These are phyloP conservation scores for Picea glauca DNA, from an alignment of 75 land plant genomes.

Conservation along the genomic window DNA sequence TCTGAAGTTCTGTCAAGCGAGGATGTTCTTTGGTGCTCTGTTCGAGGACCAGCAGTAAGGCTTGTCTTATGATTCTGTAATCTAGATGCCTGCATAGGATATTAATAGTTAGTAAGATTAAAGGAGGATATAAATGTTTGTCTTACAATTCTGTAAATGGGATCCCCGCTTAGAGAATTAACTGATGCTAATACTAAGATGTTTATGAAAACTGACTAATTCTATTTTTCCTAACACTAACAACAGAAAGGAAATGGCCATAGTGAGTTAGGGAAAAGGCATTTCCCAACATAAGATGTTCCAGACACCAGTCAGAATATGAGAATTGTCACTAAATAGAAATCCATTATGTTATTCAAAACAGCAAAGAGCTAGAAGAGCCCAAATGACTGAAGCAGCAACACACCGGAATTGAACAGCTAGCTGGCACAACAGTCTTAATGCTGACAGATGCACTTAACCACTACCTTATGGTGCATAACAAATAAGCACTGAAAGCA, in stretches of 20 bases:
- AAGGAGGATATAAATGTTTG: too few species aligned
- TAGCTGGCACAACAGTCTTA: background rate
- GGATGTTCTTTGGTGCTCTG: slow-evolving; percentile 64
- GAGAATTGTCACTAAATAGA: background rate
- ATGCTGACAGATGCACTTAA: too few species aligned
- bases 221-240: background rate
- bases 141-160: background rate
- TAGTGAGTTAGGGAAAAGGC: background rate
- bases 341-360: background rate
- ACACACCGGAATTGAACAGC: background rate
- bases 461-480: too few species aligned
- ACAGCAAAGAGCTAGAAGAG: background rate
- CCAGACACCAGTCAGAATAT: too few species aligned
- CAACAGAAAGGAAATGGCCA: background rate
- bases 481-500: too few species aligned
- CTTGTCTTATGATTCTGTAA: slow-evolving; percentile 35
- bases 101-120: background rate
- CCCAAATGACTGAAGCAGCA: background rate
- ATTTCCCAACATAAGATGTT: background rate
- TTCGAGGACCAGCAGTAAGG: slow-evolving; percentile 27
- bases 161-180: background rate
- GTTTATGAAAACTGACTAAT: background rate
- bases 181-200: background rate
- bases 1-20: slow-evolving; percentile 76
- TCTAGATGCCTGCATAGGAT: slow-evolving; percentile 44